These are phyloP conservation scores for Hypoxylon perforatum DNA, from an alignment of 495 filamentous ascomycete genomes.

Conservation along the genomic window DNA sequence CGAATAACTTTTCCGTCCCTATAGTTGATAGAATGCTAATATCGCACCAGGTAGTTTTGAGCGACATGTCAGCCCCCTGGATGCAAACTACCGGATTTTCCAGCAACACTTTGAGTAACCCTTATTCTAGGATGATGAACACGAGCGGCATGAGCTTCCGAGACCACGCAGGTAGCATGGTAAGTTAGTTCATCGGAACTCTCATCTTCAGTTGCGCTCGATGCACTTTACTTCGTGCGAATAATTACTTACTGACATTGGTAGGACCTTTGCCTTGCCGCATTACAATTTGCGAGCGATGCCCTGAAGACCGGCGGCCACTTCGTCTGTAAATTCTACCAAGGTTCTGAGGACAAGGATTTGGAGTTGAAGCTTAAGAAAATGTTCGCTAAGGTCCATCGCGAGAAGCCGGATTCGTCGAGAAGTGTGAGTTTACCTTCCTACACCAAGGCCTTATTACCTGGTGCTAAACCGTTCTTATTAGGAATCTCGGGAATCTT, in stretches of 20 bases:
- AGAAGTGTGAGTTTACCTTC: conserved; percentile 70
- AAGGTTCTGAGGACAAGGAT: conserved; percentile 83
- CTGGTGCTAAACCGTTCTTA: conserved; percentile 3
- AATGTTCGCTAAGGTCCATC: conserved; percentile 80
- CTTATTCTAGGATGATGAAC: conserved; percentile 98
- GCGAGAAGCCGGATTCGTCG: conserved; percentile 91
- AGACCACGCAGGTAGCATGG: conserved; percentile 97
- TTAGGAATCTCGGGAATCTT: conserved; percentile 87
- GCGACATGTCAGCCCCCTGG: conserved; percentile 99
- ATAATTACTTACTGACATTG: conserved; percentile 12
- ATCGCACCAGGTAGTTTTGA: conserved; percentile 73
- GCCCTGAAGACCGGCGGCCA: conserved; percentile 84
- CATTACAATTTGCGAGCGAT: conserved; percentile 83
- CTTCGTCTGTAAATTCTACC: conserved; percentile 98
- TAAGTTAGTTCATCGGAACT: conserved; percentile 60
- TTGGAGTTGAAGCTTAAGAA: conserved; percentile 77
- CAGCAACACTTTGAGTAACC: conserved; percentile 89
- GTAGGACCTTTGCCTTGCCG: conserved; percentile 89
- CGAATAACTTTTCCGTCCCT: background rate
- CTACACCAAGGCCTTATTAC: background rate
- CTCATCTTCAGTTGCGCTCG: no score
- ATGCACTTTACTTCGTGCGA: background rate
- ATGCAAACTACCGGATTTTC: conserved; percentile 78
- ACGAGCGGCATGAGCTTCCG: conserved; percentile 86
- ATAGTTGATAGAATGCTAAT: conserved; percentile 24